A percentile compares a stretch with the other conserved stretches of the same genome.
These are phyloP conservation scores for Multifurca ochricompacta DNA, from an alignment of 768 basidiomycete species.

Conservation along the genomic window DNA sequence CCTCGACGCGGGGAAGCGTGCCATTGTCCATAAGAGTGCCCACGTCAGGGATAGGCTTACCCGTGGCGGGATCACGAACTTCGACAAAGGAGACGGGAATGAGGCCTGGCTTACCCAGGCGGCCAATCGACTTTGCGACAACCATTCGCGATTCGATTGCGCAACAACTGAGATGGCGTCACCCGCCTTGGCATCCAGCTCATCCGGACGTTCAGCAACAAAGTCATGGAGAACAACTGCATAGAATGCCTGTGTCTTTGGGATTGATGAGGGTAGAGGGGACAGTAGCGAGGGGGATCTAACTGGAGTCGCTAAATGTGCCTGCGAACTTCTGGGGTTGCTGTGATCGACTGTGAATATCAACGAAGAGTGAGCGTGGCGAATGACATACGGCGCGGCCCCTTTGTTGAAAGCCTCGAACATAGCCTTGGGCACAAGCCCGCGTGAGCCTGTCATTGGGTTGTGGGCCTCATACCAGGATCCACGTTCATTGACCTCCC, in stretches of 20 bases:
- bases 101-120: slow-evolving; percentile 89
- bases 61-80: slow-evolving; percentile 87
- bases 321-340: slow-evolving; percentile 8
- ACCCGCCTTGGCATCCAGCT: slow-evolving; percentile 89
- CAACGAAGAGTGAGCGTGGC: slow-evolving; percentile 4
- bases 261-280: slow-evolving; percentile 1
- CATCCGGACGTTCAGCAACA: slow-evolving; percentile 89
- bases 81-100: slow-evolving; percentile 98
- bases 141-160: slow-evolving; percentile 99
- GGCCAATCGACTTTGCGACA: slow-evolving; percentile 96
- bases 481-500: slow-evolving; percentile 50
- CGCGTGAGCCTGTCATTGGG: slow-evolving; percentile 83
- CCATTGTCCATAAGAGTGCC: slow-evolving; percentile 76
- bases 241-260: slow-evolving; percentile 66
- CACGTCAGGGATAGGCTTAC: slow-evolving; percentile 67
- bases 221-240: slow-evolving; percentile 97
- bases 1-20: slow-evolving; percentile 92
- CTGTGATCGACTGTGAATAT: slow-evolving; percentile 4
- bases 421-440: slow-evolving; percentile 76
- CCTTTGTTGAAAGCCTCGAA: slow-evolving; percentile 90
- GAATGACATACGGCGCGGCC: slow-evolving; percentile 45
- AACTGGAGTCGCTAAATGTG: slow-evolving; percentile 19
- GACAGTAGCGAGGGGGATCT: slow-evolving; percentile 29
- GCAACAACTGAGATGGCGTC: slow-evolving; percentile 96
- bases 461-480: slow-evolving; percentile 94